These are phyloP conservation scores for Fusarium temperatum DNA, from an alignment of 2,329 filamentous ascomycete genomes.

Conservation along the genomic window DNA sequence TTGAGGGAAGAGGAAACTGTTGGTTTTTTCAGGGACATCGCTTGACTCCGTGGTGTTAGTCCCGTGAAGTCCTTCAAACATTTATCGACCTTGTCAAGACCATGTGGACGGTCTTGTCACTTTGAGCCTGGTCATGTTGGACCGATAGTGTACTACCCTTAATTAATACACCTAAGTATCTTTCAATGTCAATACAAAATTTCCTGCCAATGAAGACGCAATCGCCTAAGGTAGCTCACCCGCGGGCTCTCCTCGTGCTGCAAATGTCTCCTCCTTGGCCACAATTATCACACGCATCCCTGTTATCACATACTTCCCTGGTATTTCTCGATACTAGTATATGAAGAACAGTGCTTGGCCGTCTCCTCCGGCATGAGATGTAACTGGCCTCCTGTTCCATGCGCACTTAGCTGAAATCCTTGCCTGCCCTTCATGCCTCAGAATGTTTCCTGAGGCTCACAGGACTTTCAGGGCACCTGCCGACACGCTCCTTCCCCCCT, in stretches of 20 bases:
- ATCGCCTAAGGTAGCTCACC: background rate
- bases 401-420: background rate
- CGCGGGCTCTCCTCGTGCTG: background rate
- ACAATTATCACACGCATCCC: background rate
- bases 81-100: background rate
- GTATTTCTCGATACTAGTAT: background rate
- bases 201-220: background rate
- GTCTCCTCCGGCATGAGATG: background rate
- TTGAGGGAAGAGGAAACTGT: slow-evolving; percentile 64
- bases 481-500: slow-evolving; percentile 10
- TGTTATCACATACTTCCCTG: background rate
- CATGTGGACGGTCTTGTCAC: background rate
- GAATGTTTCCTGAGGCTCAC: slow-evolving; percentile 17
- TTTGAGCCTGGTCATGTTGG: background rate
- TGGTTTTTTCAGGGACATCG: slow-evolving; percentile 43
- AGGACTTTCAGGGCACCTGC: background rate
- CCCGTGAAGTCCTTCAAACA: slow-evolving; percentile 44
- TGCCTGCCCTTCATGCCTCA: background rate
- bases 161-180: background rate
- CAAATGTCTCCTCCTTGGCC: background rate
- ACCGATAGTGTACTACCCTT: background rate
- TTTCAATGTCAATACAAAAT: background rate
- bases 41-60: slow-evolving; percentile 36
- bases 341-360: background rate
- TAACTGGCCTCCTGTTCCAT: background rate